Base-by-base conservation (phyloP, 768 basidiomycete genomes). In the Boletus sp. region DNA sequence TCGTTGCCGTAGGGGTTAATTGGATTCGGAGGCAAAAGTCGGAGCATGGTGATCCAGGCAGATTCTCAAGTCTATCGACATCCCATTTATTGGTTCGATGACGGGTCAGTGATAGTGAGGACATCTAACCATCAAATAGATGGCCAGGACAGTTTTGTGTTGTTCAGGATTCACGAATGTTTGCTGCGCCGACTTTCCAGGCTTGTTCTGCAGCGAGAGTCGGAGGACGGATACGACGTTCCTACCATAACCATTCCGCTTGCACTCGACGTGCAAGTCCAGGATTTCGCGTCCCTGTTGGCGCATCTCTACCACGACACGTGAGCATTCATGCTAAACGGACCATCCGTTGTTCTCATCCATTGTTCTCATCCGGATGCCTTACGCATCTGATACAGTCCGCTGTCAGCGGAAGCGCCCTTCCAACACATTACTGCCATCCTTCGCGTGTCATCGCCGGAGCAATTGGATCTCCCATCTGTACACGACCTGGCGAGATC, bases 221-320 rank as follows among this genome's bases (percentile, higher is more conserved):
- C 7, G 6, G 55, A 45, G 27, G 55, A 43, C 17, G 44, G 37
- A n/a, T 50, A 8, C 29, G 50, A 55, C 2, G 21, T 63, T 7
- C 60, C 64, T 34, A 64, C 41, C 50, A 68, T 44, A 50, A 61
- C 43, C 27, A 62, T 81, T 39, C 78, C 80, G 44, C 65, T 62
- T 27, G 69, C 75, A 41, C 66, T 72, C 17, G 65, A 69, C 32
- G 72, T 81, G 46, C 64, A 61, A 37, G 68, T 72, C 17, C 62
- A 67, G 40, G 86, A 88, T 64, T 75, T 87, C 7, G 78, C 79
- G 45, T 74, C 72, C 1, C 66, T 90, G 45, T 70, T 89, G n/a
- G 76, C 77, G 54, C 79, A 87, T 69, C 63, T 89, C 30, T 88
- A 89, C 64, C 82, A 87, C 62, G 82, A 88, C 62, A 67, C 67